phyloP scores from a whole-genome alignment of 2,329 filamentous ascomycete genomes.

The Exutisphaerella laricina region DNA sequence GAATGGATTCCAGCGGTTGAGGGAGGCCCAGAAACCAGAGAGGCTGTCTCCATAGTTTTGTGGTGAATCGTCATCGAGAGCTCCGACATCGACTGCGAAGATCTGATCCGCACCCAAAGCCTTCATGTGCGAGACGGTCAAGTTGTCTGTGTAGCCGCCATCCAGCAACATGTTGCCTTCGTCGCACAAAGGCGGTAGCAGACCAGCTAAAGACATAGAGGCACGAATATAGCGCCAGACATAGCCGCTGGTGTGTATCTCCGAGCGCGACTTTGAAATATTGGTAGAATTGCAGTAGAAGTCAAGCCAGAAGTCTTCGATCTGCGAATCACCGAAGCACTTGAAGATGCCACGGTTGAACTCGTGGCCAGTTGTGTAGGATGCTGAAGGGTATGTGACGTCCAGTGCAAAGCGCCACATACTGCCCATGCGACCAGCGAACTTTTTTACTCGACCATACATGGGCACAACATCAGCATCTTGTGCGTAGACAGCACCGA shows the following conservation, averaged over 20 bases:
- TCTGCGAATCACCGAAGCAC: slow-evolving; percentile 91
- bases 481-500: slow-evolving; percentile 89
- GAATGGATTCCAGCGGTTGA: slow-evolving; percentile 97
- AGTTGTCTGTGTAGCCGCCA: slow-evolving; percentile 93
- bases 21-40: slow-evolving; percentile 88
- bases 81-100: slow-evolving; percentile 91
- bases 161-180: slow-evolving; percentile 96
- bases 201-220: slow-evolving; percentile 90
- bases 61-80: slow-evolving; percentile 83
- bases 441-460: slow-evolving; percentile 95
- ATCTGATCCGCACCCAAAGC: slow-evolving; percentile 86
- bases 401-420: slow-evolving; percentile 98
- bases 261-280: slow-evolving; percentile 85
- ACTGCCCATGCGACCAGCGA: slow-evolving; percentile 96
- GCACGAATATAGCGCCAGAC: slow-evolving; percentile 96
- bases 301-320: slow-evolving; percentile 98
- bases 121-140: slow-evolving; percentile 97
- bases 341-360: slow-evolving; percentile 99
- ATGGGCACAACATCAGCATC: slow-evolving; percentile 96
- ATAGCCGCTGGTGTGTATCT: slow-evolving; percentile 94
- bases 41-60: slow-evolving; percentile 91
- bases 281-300: slow-evolving; percentile 99
- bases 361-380: slow-evolving; percentile 96
- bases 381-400: slow-evolving; percentile 90
- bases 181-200: slow-evolving; percentile 90